Evolutionary conservation across 1,139 yeast species (phyloP), one percentile per base, ranked within the genome.

Genomic region (Kurtzmaniella quercitrusa): DNA sequence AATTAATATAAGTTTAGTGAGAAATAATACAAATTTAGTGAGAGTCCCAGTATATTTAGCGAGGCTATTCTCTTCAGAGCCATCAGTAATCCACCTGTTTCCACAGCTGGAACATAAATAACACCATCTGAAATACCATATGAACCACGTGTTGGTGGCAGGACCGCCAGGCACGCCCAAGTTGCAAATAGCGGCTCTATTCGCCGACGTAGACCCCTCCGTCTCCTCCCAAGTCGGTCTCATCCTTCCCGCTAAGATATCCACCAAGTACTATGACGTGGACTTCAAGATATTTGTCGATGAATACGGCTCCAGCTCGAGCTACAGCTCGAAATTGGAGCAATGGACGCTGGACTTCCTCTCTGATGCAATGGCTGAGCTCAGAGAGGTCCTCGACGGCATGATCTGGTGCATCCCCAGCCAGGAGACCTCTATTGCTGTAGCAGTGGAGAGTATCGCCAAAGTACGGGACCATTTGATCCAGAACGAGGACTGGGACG

Each of bases 121-220:
- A n/a, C n/a, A n/a, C n/a, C n/a, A n/a, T n/a, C n/a, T n/a, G n/a
- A n/a, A n/a, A n/a, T n/a, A n/a, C n/a, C n/a, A n/a, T n/a, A n/a
- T 36, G 3, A 68, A 68, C 51, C 68, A 71, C 47, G 61, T 73
- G 3, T 54, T 73, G 43, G 50, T 73, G 5, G 43, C 73, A 19
- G 78, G 78, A 2, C 55, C 68, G 1, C 73, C 76, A 1, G 45
- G 53, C 25, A 56, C 65, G 3, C 76, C 77, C 1, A 71, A 72
- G 47, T 41, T 70, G 21, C 50, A 68, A 25, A 46, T 66, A 1
- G 61, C 65, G 2, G 54, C 62, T 34, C 46, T 48, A 16, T 48
- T 70, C 19, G 44, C 56, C 4, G 43, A 50, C 9, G 46, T 49
- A 17, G 40, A 46, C 17, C 34, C 39, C 10, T 46, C 44, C n/a